Conservation (phyloP, 2,329 filamentous ascomycete species). For the Periconia digitata region DNA sequence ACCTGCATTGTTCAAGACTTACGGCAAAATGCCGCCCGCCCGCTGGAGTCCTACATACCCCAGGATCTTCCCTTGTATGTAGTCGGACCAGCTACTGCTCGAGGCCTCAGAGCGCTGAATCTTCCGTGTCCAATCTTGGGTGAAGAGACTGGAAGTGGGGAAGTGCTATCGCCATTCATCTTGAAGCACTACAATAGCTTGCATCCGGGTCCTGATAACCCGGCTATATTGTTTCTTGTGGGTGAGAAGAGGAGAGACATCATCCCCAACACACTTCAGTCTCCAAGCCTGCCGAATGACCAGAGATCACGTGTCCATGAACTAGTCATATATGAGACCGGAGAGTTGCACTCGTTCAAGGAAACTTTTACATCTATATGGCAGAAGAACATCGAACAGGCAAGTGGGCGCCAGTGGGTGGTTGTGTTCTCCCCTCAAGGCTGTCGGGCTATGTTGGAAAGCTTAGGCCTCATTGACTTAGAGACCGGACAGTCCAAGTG, state of each 20-base stretch:
- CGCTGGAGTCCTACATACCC: constrained; percentile 43
- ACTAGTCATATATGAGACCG: constrained; percentile 82
- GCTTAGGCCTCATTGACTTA: constrained; percentile 50
- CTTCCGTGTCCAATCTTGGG: constrained; percentile 67
- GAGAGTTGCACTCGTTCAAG: constrained; percentile 77
- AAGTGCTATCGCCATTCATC: constrained; percentile 76
- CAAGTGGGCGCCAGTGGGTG: constrained; percentile 62
- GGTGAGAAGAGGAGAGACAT: constrained; percentile 88
- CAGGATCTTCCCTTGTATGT: constrained; percentile 68
- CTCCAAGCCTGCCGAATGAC: constrained; percentile 50
- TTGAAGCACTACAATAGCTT: constrained; percentile 69
- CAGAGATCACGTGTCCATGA: constrained; percentile 71
- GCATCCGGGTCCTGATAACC: constrained; percentile 47
- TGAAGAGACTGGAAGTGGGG: constrained; percentile 81
- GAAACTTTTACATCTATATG: constrained; percentile 62
- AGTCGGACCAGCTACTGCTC: constrained; percentile 78
- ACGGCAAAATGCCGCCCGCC: constrained; percentile 34
- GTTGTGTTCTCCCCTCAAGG: constrained; percentile 70
- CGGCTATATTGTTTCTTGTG: constrained; percentile 79
- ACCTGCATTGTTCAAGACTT: constrained; percentile 61
- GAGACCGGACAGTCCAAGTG: constrained; percentile 38
- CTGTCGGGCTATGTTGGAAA: constrained; percentile 61
- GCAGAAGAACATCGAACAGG: constrained; percentile 43
- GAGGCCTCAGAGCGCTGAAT: constrained; percentile 63
- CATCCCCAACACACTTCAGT: constrained; percentile 79